Percentiles rank a stretch among this genome's conserved stretches.
Conservation (phyloP, 352 stramenopile genomes). For the Pythium guiyangense region DNA sequence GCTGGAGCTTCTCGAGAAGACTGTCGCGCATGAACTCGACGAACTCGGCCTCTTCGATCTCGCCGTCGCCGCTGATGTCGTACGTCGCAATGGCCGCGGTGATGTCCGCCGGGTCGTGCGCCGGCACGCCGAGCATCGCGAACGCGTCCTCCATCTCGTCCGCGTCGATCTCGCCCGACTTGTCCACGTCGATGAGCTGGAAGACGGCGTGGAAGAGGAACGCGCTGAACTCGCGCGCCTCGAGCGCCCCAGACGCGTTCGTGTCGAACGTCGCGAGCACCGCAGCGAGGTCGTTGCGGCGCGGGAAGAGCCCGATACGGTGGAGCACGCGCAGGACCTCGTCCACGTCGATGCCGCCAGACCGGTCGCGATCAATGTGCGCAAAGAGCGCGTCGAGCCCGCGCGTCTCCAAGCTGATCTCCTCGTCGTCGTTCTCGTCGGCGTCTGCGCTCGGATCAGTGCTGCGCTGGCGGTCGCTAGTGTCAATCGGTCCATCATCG, state of each 20-base stretch:
- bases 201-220: conserved; percentile 79
- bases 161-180: conserved; percentile 71
- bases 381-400: conserved; percentile 60
- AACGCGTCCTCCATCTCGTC: conserved; percentile 72
- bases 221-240: conserved; percentile 53
- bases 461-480: too few species aligned
- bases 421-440: conserved; percentile 16
- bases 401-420: conserved; percentile 48
- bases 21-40: conserved; percentile 73
- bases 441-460: not conserved
- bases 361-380: conserved; percentile 61
- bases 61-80: conserved; percentile 69
- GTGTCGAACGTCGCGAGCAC: conserved; percentile 54
- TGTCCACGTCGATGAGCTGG: conserved; percentile 66
- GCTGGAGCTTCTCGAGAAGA: conserved; percentile 56
- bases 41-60: conserved; percentile 83
- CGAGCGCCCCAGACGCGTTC: conserved; percentile 39
- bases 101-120: conserved; percentile 65
- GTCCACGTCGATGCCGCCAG: conserved; percentile 41
- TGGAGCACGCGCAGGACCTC: conserved; percentile 65
- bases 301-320: conserved; percentile 58
- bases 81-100: conserved; percentile 55
- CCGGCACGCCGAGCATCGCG: conserved; percentile 55
- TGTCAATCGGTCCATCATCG: not conserved
- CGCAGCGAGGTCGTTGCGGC: conserved; percentile 32